These are phyloP conservation scores for Podospora didyma DNA, from an alignment of 495 filamentous ascomycete species.

Conservation along the genomic window DNA sequence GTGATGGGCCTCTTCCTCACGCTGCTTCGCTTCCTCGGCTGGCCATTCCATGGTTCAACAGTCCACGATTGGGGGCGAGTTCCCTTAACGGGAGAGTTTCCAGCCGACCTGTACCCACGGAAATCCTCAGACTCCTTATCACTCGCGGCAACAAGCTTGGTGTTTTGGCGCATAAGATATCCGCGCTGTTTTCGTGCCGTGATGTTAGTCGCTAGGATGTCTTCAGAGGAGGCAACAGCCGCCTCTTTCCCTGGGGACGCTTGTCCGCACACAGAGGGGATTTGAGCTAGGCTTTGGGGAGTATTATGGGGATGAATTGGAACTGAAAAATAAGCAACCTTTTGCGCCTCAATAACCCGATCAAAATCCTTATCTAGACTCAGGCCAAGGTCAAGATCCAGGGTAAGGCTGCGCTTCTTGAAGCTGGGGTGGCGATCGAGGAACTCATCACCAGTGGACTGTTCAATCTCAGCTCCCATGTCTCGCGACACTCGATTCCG, in stretches of 20 bases:
- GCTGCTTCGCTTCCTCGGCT: slow-evolving; percentile 56
- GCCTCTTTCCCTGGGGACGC: slow-evolving; percentile 11
- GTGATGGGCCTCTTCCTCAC: slow-evolving; percentile 55
- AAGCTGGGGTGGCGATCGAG: slow-evolving; percentile 51
- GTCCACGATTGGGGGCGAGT: slow-evolving; percentile 82
- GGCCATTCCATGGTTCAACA: slow-evolving; percentile 92
- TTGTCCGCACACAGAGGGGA: slow-evolving; percentile 8
- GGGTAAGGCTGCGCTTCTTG: slow-evolving; percentile 54
- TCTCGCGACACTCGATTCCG: slow-evolving; percentile 48
- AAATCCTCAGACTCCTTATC: slow-evolving; percentile 52
- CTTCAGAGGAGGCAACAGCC: not conserved
- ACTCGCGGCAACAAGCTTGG: slow-evolving; percentile 90
- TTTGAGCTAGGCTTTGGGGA: slow-evolving; percentile 20
- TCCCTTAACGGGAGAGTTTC: slow-evolving; percentile 68
- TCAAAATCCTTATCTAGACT: slow-evolving; percentile 92
- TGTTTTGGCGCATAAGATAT: slow-evolving; percentile 98
- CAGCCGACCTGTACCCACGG: slow-evolving; percentile 56
- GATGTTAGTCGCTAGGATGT: slow-evolving; percentile 50
- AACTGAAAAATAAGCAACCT: slow-evolving; percentile 69
- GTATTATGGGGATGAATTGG: slow-evolving; percentile 11
- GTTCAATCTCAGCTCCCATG: slow-evolving; percentile 28
- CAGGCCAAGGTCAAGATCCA: slow-evolving; percentile 79
- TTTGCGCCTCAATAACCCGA: slow-evolving; percentile 92
- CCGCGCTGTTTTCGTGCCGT: slow-evolving; percentile 71
- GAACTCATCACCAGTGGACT: slow-evolving; percentile 31